A percentile compares a stretch with the other conserved stretches of the same genome.
These are phyloP conservation scores for Zygosaccharomyces pseudobailii DNA, from an alignment of 1,139 yeast genomes.

Conservation along the genomic window DNA sequence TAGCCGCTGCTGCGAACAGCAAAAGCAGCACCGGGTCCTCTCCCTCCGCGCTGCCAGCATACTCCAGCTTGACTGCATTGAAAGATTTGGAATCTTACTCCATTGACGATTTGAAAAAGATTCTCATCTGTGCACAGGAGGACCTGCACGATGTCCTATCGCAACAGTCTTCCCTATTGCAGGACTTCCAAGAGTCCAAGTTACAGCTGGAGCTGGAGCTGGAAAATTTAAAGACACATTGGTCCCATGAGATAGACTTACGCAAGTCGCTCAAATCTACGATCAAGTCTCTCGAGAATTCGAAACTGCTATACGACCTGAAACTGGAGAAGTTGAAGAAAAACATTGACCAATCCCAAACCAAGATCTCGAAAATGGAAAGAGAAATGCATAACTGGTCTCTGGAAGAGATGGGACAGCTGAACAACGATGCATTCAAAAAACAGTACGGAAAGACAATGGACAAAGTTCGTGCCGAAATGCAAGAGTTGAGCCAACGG, in stretches of 20 bases:
- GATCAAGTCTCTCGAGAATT: constrained; percentile 32
- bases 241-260: constrained; percentile 33
- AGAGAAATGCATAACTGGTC: constrained; percentile 27
- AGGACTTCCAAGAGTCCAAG: constrained; percentile 31
- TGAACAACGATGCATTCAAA: constrained; percentile 14
- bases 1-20: neutral
- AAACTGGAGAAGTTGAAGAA: constrained; percentile 28
- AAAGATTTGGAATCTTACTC: constrained; percentile 29
- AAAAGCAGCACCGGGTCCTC: constrained; percentile 1
- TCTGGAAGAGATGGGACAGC: constrained; percentile 16
- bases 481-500: constrained; percentile 10
- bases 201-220: constrained; percentile 27
- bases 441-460: constrained; percentile 14
- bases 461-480: constrained; percentile 9
- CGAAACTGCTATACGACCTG: constrained; percentile 30
- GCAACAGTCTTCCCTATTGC: constrained; percentile 23
- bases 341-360: constrained; percentile 22
- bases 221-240: constrained; percentile 29
- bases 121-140: constrained; percentile 32
- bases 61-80: constrained; percentile 26
- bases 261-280: constrained; percentile 31
- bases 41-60: constrained; percentile 10
- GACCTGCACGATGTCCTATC: constrained; percentile 32
- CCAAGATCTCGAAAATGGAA: constrained; percentile 27
- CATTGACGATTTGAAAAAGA: constrained; percentile 31